phyloP scores from a whole-genome alignment of 176 grass and related monocot species.

The Melocanna baccifera region DNA sequence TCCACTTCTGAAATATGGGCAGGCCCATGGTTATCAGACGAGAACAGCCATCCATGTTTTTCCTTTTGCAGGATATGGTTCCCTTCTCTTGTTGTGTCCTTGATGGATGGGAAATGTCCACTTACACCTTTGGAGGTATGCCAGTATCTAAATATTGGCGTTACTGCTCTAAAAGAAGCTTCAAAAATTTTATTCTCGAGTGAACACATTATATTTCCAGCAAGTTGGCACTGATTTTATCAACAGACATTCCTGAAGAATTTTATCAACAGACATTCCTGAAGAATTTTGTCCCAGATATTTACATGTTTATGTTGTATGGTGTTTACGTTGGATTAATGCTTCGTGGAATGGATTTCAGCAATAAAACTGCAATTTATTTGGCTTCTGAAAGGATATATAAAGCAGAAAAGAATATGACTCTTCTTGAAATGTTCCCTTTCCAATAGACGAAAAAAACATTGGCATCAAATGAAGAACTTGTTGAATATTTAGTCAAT shows the following conservation, averaged over 20 bases:
- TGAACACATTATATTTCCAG: conserved; percentile 11
- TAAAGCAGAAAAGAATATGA: conserved; percentile 91
- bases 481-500: too few species aligned
- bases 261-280: not conserved
- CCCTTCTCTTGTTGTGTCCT: conserved; percentile 97
- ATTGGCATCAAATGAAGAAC: conserved; percentile 82
- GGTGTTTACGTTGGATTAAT: conserved; percentile 81
- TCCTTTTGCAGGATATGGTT: conserved; percentile 92
- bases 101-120: conserved; percentile 98
- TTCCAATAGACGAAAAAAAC: conserved; percentile 92
- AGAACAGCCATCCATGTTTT: conserved; percentile 1
- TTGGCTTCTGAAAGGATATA: conserved; percentile 98
- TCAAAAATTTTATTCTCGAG: conserved; percentile 9
- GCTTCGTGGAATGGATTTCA: conserved; percentile 93
- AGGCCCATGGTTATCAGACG: not conserved
- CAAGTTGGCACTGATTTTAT: not conserved
- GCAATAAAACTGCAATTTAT: conserved; percentile 86
- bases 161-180: conserved; percentile 15
- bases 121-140: conserved; percentile 97
- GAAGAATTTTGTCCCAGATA: not conserved
- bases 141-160: conserved; percentile 10
- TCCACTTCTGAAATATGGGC: not conserved
- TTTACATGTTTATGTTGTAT: conserved; percentile 27
- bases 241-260: not conserved
- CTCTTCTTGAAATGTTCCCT: conserved; percentile 99